Evolutionary conservation across 306 rosid genomes (phyloP), one percentile per base, ranked within the genome.

Genomic region (Carpinus viminea): DNA sequence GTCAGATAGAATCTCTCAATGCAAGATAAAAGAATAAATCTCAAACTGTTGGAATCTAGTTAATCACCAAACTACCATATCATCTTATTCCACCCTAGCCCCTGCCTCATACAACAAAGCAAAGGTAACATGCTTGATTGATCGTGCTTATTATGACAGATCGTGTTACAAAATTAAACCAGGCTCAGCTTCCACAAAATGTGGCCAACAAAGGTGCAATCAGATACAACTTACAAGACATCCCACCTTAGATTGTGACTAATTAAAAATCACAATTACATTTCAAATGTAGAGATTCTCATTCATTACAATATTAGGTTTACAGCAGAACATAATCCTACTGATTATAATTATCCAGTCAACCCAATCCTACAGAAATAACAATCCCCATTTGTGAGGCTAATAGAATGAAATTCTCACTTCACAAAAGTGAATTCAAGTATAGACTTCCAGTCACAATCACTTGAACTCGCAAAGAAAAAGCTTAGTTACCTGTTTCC

Each of bases 401-500:
- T 7, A 61, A 31, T 5, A 61, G 31, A 31, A 2, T 9, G 0
- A 31, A 62, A 62, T 28, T 62, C 45, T 15, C 69, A 15, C 11
- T 31, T 62, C 45, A 62, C 45, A 24, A 31, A 12, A 17, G 36
- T 16, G 38, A 62, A 68, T 68, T 36, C 5, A 2, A 68, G 16
- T 68, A 18, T 43, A 0, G 12, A 68, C 41, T 26, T 26, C 18
- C 41, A 20, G 18, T 31, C 18, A 61, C 41, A 61, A 28, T 13
- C 53, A 55, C 80, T 36, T 45, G 50, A 34, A 78, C 51, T 60
- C 47, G 38, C 54, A 11, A 78, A 75, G 76, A 65, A 74, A 76
- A 82, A 78, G 56, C 41, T 73, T 75, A 78, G 80, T 77, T 81
- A 95, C 98, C 98, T 95, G 97, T 91, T 95, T 87, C 97, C 98